Evolutionary conservation across 192 early-diverging fungal genomes (phyloP).

Genomic region (Backusella australiensis): DNA sequence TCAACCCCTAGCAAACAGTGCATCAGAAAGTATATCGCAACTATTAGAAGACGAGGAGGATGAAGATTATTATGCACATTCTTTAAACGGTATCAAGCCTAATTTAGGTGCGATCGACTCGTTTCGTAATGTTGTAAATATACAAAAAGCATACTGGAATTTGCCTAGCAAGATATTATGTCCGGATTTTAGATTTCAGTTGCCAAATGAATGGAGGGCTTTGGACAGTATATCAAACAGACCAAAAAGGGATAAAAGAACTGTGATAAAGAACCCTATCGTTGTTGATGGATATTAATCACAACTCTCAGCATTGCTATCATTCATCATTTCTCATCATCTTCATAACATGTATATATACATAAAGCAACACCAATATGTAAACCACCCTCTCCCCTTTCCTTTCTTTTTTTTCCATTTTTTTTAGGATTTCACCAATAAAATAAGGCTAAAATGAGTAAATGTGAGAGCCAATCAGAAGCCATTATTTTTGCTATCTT

Average conservation of each 20-base stretch:
- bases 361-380: no score
- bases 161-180: conserved; percentile 37
- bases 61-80: conserved; percentile 35
- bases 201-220: conserved; percentile 47
- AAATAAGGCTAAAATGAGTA: neutral
- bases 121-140: conserved; percentile 35
- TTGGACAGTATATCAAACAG: conserved; percentile 44
- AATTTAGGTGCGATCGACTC: conserved; percentile 43
- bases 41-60: conserved; percentile 37
- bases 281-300: conserved; percentile 31
- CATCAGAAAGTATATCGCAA: conserved; percentile 41
- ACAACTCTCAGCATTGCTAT: neutral
- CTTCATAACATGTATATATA: neutral
- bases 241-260: conserved; percentile 38
- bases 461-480: neutral
- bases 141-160: conserved; percentile 49
- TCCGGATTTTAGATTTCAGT: conserved; percentile 43
- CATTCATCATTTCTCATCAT: neutral
- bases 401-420: neutral
- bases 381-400: no score
- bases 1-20: conserved; percentile 41
- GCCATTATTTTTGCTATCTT: neutral
- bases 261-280: conserved; percentile 4
- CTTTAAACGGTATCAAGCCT: conserved; percentile 47
- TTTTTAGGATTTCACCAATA: neutral